Percentiles rank a stretch among this genome's conserved stretches.
Conservation (phyloP, 2,329 filamentous ascomycete species). For the Aspergillus ruber region DNA sequence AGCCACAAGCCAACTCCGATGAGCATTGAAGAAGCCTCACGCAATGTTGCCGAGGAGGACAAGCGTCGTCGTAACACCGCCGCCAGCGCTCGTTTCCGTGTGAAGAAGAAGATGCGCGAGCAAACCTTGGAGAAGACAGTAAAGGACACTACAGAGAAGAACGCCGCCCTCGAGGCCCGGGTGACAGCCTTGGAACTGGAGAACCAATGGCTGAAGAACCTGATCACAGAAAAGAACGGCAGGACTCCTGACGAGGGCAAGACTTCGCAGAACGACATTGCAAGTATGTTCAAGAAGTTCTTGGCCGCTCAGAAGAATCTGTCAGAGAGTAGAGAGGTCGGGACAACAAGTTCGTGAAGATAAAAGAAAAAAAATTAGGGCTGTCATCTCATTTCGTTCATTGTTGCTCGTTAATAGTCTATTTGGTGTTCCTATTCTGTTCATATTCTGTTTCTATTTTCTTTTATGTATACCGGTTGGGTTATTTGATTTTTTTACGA, state of each 20-base stretch:
- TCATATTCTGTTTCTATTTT: neutral
- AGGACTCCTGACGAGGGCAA: constrained; percentile 23
- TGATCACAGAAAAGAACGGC: constrained; percentile 72
- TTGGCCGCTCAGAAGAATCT: constrained; percentile 30
- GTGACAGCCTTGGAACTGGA: constrained; percentile 71
- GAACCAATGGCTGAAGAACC: constrained; percentile 74
- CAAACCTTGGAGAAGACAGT: constrained; percentile 73
- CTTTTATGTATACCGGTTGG: neutral
- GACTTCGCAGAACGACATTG: constrained; percentile 41
- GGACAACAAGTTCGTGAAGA: constrained; percentile 18
- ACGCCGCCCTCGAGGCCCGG: constrained; percentile 64
- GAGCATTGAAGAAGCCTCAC: constrained; percentile 63
- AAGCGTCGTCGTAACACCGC: constrained; percentile 86
- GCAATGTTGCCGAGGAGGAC: constrained; percentile 77
- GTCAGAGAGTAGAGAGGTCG: constrained; percentile 27
- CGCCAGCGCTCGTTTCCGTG: constrained; percentile 81
- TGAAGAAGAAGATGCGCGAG: constrained; percentile 95
- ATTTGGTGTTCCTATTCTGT: neutral
- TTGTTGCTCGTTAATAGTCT: neutral
- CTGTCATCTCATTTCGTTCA: neutral
- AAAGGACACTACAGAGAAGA: constrained; percentile 77
- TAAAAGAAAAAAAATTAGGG: constrained; percentile 6
- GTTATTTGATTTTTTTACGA: constrained; percentile 2
- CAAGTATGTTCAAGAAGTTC: constrained; percentile 37
- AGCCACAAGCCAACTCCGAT: constrained; percentile 32